These are phyloP conservation scores for Fusarium dlaminii DNA, from an alignment of 2,329 filamentous ascomycete species.

Conservation along the genomic window DNA sequence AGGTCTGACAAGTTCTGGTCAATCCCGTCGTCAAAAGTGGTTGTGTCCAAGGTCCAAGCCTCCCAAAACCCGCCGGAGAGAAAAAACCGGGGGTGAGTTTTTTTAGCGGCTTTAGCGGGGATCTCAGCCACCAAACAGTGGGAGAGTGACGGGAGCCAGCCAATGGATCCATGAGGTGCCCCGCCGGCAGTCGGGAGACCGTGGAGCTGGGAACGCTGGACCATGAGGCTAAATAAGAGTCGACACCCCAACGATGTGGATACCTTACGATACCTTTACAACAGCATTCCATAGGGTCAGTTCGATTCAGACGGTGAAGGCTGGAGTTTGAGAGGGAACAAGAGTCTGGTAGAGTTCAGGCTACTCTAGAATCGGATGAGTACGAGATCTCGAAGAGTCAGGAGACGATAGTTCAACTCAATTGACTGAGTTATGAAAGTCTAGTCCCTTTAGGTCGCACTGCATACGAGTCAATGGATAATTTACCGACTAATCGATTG, in stretches of 20 bases:
- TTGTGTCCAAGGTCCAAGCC: conserved; percentile 15
- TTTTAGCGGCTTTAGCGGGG: conserved; percentile 27
- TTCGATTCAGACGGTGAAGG: conserved; percentile 24
- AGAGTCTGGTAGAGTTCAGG: not conserved
- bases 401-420: not conserved
- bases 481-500: conserved; percentile 6
- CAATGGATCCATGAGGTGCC: not conserved
- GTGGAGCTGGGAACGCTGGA: not conserved
- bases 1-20: not conserved
- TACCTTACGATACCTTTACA: not conserved
- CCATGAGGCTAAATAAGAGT: conserved; percentile 20
- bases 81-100: conserved; percentile 24
- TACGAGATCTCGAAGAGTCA: not conserved
- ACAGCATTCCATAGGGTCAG: conserved; percentile 17
- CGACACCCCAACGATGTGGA: conserved; percentile 3
- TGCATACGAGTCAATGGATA: not conserved
- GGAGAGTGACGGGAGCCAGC: not conserved
- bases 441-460: not conserved
- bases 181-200: conserved; percentile 14
- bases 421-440: not conserved
- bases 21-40: conserved; percentile 8
- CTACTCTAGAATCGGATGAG: not conserved
- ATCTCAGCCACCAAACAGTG: conserved; percentile 29
- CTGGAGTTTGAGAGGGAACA: not conserved
- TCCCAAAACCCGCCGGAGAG: not conserved